Percentiles rank a stretch among this genome's conserved stretches.
Evolutionary conservation across 2,329 filamentous ascomycete species (phyloP).

Genomic region (Fusarium dimerum): DNA sequence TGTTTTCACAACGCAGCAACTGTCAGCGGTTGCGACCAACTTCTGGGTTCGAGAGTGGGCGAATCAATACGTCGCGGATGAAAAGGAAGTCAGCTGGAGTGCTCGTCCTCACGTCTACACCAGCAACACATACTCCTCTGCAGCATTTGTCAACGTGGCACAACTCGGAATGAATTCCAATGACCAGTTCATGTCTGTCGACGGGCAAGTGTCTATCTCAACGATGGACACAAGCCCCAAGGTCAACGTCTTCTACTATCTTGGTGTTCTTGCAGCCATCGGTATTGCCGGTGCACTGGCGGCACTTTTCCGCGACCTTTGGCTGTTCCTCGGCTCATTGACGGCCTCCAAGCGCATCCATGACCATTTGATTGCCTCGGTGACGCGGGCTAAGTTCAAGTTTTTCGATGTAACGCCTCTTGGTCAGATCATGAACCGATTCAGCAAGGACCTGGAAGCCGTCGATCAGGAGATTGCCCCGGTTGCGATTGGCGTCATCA

Average conservation of each 20-base stretch:
- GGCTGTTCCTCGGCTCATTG: constrained; percentile 90
- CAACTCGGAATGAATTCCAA: constrained; percentile 34
- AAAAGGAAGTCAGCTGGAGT: constrained; percentile 24
- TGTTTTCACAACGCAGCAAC: constrained; percentile 80
- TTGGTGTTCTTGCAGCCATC: constrained; percentile 78
- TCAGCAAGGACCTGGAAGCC: constrained; percentile 95
- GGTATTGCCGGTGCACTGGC: constrained; percentile 77
- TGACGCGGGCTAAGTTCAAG: constrained; percentile 89
- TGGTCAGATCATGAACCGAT: constrained; percentile 96
- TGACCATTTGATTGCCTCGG: constrained; percentile 70
- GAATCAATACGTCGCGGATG: constrained; percentile 72
- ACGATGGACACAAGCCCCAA: constrained; percentile 36
- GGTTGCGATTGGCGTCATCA: constrained; percentile 76
- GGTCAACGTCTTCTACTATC: constrained; percentile 82
- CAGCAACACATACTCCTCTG: constrained; percentile 30
- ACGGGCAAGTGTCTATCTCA: constrained; percentile 2
- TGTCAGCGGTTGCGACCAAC: constrained; percentile 84
- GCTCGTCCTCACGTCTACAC: constrained; percentile 25
- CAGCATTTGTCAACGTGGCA: constrained; percentile 39
- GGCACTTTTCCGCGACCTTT: constrained; percentile 79
- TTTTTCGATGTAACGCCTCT: constrained; percentile 97
- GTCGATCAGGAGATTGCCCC: constrained; percentile 96
- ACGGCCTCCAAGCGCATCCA: constrained; percentile 86
- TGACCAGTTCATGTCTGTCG: not conserved
- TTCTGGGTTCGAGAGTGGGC: constrained; percentile 96